Percentiles rank a stretch among this genome's conserved stretches.
phyloP scores from a whole-genome alignment of 805 yeast genomes.

The Torulaspora indica region DNA sequence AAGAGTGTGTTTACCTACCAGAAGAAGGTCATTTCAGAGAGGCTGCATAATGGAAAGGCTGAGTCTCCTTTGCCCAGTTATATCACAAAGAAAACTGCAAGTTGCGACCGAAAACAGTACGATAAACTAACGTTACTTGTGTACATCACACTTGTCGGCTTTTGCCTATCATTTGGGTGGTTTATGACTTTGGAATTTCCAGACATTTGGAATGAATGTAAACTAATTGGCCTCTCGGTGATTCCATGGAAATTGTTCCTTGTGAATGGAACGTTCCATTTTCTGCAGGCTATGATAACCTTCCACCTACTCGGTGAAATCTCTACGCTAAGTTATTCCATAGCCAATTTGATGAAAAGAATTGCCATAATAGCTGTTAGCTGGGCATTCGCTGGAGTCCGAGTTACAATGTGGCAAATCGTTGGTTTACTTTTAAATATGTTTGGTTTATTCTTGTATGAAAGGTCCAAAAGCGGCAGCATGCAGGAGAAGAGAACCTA shows the following conservation, averaged over 20 bases:
- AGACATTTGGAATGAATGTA: conserved; percentile 22
- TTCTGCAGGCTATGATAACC: conserved; percentile 72
- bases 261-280: conserved; percentile 71
- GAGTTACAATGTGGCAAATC: conserved; percentile 44
- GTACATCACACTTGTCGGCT: conserved; percentile 73
- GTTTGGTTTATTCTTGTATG: conserved; percentile 57
- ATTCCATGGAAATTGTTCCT: conserved; percentile 50
- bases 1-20: conserved; percentile 65
- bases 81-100: conserved; percentile 7
- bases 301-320: conserved; percentile 75
- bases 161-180: conserved; percentile 64
- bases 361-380: conserved; percentile 79
- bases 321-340: conserved; percentile 79
- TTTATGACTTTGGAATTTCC: conserved; percentile 62
- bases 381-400: conserved; percentile 56
- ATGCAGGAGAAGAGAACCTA: conserved; percentile 8
- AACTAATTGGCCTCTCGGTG: conserved; percentile 23
- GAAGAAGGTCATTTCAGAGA: conserved; percentile 9
- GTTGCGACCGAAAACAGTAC: conserved; percentile 41
- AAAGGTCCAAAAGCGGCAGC: conserved; percentile 37
- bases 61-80: conserved; percentile 24
- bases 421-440: conserved; percentile 50
- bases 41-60: conserved; percentile 1
- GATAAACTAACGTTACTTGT: conserved; percentile 78
- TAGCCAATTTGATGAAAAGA: conserved; percentile 83